Percentiles rank a stretch among this genome's conserved stretches.
Conservation (phyloP, 2,329 filamentous ascomycete species). For the Dactylellina drechsleri region DNA sequence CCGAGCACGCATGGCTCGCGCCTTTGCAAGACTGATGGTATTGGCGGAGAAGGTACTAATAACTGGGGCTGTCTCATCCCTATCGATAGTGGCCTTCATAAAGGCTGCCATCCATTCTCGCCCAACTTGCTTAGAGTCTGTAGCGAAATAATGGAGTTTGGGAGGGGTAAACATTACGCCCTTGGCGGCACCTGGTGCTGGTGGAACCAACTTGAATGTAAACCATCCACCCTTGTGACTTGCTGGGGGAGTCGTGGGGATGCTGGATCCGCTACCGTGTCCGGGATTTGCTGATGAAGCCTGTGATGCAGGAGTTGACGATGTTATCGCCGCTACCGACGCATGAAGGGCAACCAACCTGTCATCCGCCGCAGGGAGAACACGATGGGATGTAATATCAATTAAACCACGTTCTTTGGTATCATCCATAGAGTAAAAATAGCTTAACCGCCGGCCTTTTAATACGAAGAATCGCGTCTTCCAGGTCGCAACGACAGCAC, state of each 20-base stretch:
- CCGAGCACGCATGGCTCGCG: slow-evolving; percentile 84
- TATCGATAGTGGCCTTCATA: slow-evolving; percentile 98
- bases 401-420: slow-evolving; percentile 94
- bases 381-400: slow-evolving; percentile 95
- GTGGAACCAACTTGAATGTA: slow-evolving; percentile 97
- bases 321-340: slow-evolving; percentile 85
- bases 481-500: slow-evolving; percentile 94
- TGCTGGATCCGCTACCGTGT: slow-evolving; percentile 58
- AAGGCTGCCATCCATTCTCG: slow-evolving; percentile 97
- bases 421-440: slow-evolving; percentile 95
- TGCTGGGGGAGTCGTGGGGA: slow-evolving; percentile 62
- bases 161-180: slow-evolving; percentile 98
- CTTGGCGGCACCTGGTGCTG: slow-evolving; percentile 83
- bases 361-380: slow-evolving; percentile 93
- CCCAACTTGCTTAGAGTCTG: slow-evolving; percentile 87
- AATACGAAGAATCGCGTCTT: slow-evolving; percentile 96
- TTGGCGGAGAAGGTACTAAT: slow-evolving; percentile 96
- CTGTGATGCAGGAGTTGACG: slow-evolving; percentile 69
- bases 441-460: slow-evolving; percentile 87
- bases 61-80: slow-evolving; percentile 80
- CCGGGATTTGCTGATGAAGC: slow-evolving; percentile 64
- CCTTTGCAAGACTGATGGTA: slow-evolving; percentile 91
- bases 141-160: slow-evolving; percentile 96
- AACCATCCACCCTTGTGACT: slow-evolving; percentile 76
- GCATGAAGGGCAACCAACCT: slow-evolving; percentile 89